Evolutionary conservation across 1,139 yeast species (phyloP).

Genomic region (Saccharomycopsis hybrid): DNA sequence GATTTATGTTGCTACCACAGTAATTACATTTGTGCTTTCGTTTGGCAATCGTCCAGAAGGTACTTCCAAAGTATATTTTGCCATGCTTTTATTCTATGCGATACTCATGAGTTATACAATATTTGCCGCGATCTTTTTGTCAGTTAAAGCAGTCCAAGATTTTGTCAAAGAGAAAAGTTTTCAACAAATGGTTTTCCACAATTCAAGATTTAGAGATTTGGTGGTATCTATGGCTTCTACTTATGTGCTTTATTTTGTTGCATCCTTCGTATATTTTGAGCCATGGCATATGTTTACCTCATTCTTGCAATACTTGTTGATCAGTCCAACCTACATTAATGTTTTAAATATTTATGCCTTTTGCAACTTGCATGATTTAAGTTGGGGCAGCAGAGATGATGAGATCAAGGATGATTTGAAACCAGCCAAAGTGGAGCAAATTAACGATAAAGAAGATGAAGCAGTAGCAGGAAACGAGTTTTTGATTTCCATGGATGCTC

Average conservation of each 20-base stretch:
- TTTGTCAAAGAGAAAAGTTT: slow-evolving; percentile 24
- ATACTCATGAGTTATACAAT: slow-evolving; percentile 87
- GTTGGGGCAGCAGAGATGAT: slow-evolving; percentile 95
- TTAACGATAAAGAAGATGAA: slow-evolving; percentile 23
- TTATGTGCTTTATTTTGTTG: slow-evolving; percentile 69
- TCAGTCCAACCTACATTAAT: slow-evolving; percentile 87
- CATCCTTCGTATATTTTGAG: slow-evolving; percentile 75
- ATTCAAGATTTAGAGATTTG: slow-evolving; percentile 58
- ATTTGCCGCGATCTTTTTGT: slow-evolving; percentile 79
- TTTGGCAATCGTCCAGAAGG: slow-evolving; percentile 96
- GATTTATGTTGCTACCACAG: slow-evolving; percentile 83
- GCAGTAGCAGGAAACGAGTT: slow-evolving; percentile 7
- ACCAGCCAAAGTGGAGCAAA: slow-evolving; percentile 59
- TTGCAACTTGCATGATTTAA: slow-evolving; percentile 92
- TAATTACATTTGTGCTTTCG: slow-evolving; percentile 83
- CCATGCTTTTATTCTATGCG: slow-evolving; percentile 86
- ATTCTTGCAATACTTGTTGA: slow-evolving; percentile 70
- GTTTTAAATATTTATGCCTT: slow-evolving; percentile 88
- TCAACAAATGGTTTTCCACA: slow-evolving; percentile 13
- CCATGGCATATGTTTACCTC: slow-evolving; percentile 95
- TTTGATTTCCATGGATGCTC: slow-evolving; percentile 67
- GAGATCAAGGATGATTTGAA: slow-evolving; percentile 51
- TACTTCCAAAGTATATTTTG: slow-evolving; percentile 71
- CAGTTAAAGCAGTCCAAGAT: slow-evolving; percentile 60
- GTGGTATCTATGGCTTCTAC: slow-evolving; percentile 80